Base-by-base conservation (phyloP, 768 basidiomycete species). In the Suillus subluteus region DNA sequence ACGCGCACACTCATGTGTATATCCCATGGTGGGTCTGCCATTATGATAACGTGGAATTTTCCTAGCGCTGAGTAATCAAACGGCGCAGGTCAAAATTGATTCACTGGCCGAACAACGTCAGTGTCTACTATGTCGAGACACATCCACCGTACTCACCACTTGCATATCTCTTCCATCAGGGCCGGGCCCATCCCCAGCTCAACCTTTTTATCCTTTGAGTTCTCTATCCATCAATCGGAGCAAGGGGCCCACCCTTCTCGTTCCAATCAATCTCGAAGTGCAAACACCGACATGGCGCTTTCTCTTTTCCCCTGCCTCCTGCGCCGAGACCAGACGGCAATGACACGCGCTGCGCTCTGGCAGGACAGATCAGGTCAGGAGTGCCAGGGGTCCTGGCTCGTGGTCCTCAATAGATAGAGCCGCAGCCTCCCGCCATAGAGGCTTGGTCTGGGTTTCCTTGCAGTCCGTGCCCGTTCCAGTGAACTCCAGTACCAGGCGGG, bases 1-100 rank as follows among this genome's bases (percentile, higher is more conserved):
- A 65, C 48, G 67, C 65, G 62, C 75, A 96, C 94, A 72, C 94
- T 97, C 95, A 98, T 98, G 74, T 98, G 96, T n/a, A 98, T 98
- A 79, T 98, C 96, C 98, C 98, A 99, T 18, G 97, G 98, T 7
- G 98, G 98, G 73, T 99, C 98, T 0, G 98, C 98, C 88, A 99
- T 95, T 71, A 99, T 98, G n/a, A n/a, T n/a, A 50, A 99, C 95
- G 75, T 99, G 95, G 73, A 98, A 99, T 77, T 98, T 98, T 64
- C 97, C 98, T 21, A 99, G 83, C 0, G 96, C 89, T 0, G 95
- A 92, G 72, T 93, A 95, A 77, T 99, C 96, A 74, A 99, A 50
- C 88, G 83, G 37, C 98, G 87, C 7, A 98, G 76, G 79, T 99
- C 98, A 73, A 95, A 97, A 73, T 98, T 97, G 68, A 99, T 89